Evolutionary conservation across 1,284 basidiomycete genomes (phyloP).

Genomic region (Exsudoporus floridanus): DNA sequence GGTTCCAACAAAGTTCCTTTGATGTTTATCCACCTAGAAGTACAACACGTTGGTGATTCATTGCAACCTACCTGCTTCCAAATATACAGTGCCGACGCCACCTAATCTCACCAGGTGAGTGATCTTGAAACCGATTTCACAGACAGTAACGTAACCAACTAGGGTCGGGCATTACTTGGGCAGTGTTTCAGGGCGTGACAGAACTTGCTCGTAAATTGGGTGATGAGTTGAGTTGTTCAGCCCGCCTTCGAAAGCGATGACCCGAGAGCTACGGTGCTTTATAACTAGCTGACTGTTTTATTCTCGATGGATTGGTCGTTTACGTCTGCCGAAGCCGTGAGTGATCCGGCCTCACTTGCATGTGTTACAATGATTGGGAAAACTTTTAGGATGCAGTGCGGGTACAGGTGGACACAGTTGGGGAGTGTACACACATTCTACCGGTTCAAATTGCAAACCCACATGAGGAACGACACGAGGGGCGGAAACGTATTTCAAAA

Average conservation of each 20-base stretch:
- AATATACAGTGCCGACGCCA: constrained; percentile 9
- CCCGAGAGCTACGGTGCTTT: neutral
- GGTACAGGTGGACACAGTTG: constrained; percentile 1
- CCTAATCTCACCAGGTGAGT: constrained; percentile 8
- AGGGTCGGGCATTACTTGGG: neutral
- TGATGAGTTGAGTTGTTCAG: neutral
- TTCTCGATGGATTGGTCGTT: neutral
- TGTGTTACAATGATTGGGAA: neutral
- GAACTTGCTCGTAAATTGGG: neutral
- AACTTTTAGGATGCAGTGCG: neutral
- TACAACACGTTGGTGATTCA: neutral
- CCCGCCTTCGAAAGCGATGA: neutral
- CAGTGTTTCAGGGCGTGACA: neutral
- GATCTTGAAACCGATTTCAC: neutral
- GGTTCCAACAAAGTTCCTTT: neutral
- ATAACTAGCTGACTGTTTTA: neutral
- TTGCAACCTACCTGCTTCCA: constrained; percentile 1
- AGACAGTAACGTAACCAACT: constrained; percentile 16
- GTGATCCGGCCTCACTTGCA: neutral
- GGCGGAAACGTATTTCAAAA: neutral
- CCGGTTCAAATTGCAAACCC: neutral
- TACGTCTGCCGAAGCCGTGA: constrained; percentile 1
- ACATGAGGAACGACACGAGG: neutral
- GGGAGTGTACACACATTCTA: constrained; percentile 1
- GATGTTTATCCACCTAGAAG: neutral